Evolutionary conservation across 306 rosid species (phyloP).

Genomic region (Luffa acutangula): DNA sequence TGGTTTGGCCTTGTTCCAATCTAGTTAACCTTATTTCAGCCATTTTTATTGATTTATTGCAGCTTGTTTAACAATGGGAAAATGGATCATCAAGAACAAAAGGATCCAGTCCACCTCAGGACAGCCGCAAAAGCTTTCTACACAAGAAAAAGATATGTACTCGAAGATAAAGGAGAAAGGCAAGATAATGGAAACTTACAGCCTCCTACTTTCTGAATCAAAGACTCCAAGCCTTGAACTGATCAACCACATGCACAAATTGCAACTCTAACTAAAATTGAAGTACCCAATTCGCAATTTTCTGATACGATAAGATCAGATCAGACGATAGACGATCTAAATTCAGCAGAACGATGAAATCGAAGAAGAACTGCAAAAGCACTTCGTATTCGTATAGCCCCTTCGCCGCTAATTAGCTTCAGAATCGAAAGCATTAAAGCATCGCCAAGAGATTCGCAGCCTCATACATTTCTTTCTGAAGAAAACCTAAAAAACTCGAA

Average conservation of each 20-base stretch:
- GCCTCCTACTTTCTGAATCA: constrained; percentile 2
- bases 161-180: not conserved
- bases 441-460: constrained; percentile 4
- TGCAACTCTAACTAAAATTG: not conserved
- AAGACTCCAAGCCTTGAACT: not conserved
- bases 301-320: constrained; percentile 6
- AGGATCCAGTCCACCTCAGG: not conserved
- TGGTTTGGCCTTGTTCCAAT: constrained; percentile 64
- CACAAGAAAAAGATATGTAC: not conserved
- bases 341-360: constrained; percentile 11
- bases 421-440: constrained; percentile 14
- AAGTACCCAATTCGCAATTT: not conserved
- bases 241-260: constrained; percentile 14
- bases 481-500: constrained; percentile 20
- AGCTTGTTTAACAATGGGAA: constrained; percentile 10
- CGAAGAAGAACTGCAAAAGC: not conserved
- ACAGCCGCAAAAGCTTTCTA: constrained; percentile 9
- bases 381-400: not conserved
- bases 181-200: not conserved
- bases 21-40: constrained; percentile 54
- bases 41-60: constrained; percentile 35
- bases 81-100: not conserved
- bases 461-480: constrained; percentile 11
- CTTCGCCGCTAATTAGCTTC: not conserved
- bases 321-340: constrained; percentile 8